Percentiles rank a stretch among this genome's conserved stretches.
phyloP scores from a whole-genome alignment of 495 filamentous ascomycete genomes.

The Penicillium bialowiezense region DNA sequence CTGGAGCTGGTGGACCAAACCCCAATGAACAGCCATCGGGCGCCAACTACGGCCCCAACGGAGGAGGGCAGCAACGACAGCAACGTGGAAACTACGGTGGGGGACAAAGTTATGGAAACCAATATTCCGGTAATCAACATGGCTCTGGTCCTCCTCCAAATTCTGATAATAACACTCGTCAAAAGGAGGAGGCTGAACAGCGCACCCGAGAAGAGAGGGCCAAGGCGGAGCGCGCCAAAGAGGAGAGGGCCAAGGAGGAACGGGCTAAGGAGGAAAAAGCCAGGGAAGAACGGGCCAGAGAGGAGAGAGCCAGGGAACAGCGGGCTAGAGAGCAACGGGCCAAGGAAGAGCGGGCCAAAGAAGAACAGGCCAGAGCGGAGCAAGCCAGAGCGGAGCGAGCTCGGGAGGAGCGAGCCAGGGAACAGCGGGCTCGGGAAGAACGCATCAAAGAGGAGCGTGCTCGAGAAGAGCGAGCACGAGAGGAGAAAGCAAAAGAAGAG shows the following conservation, averaged over 20 bases:
- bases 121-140: constrained; percentile 39
- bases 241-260: neutral
- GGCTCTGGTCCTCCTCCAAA: constrained; percentile 23
- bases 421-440: neutral
- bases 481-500: constrained; percentile 10
- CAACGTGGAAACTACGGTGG: constrained; percentile 28
- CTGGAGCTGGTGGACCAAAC: constrained; percentile 15
- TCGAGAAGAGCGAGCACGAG: constrained; percentile 4
- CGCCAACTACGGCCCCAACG: constrained; percentile 11
- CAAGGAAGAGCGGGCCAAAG: neutral
- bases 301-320: neutral
- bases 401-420: neutral
- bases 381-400: neutral
- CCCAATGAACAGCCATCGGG: constrained; percentile 19
- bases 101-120: constrained; percentile 26
- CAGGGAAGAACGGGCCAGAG: neutral
- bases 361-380: neutral
- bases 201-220: constrained; percentile 2
- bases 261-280: neutral
- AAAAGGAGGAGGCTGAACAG: constrained; percentile 10
- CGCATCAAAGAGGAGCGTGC: neutral
- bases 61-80: constrained; percentile 13
- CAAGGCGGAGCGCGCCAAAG: neutral
- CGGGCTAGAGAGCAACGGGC: neutral
- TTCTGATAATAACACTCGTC: constrained; percentile 13